These are phyloP conservation scores for Diddensiella santjacobensis DNA, from an alignment of 805 yeast species.

Conservation along the genomic window DNA sequence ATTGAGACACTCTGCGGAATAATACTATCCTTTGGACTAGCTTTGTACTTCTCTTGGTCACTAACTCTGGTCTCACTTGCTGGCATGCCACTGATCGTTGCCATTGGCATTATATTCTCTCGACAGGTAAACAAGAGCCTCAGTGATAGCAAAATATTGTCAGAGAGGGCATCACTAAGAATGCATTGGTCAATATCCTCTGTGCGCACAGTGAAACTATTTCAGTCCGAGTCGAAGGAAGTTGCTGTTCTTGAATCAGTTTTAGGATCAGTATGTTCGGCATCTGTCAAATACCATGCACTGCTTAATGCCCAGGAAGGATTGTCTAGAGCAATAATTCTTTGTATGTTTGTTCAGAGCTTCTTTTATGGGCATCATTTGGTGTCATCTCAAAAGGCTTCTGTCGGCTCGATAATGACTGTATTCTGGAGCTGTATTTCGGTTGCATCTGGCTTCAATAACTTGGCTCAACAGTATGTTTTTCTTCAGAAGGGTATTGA, in stretches of 20 bases:
- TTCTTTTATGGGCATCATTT: slow-evolving; percentile 85
- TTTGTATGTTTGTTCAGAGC: slow-evolving; percentile 82
- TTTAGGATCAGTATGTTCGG: slow-evolving; percentile 38
- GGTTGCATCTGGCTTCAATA: slow-evolving; percentile 59
- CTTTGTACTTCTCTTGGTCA: slow-evolving; percentile 81
- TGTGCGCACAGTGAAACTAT: slow-evolving; percentile 56
- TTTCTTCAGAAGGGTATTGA: slow-evolving; percentile 68
- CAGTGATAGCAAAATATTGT: slow-evolving; percentile 50
- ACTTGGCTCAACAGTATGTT: slow-evolving; percentile 54
- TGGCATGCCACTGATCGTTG: slow-evolving; percentile 62
- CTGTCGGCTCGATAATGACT: slow-evolving; percentile 66
- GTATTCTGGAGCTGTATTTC: slow-evolving; percentile 79
- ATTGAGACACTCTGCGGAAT: slow-evolving; percentile 52
- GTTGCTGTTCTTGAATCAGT: slow-evolving; percentile 37
- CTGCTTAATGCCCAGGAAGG: slow-evolving; percentile 55
- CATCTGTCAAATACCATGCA: slow-evolving; percentile 41
- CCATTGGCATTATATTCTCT: slow-evolving; percentile 49
- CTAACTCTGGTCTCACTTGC: slow-evolving; percentile 75
- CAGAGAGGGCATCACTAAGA: slow-evolving; percentile 54
- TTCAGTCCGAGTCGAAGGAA: slow-evolving; percentile 57
- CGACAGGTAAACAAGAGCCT: slow-evolving; percentile 48
- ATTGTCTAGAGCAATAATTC: slow-evolving; percentile 50
- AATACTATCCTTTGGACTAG: slow-evolving; percentile 52
- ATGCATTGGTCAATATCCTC: slow-evolving; percentile 68
- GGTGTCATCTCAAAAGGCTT: slow-evolving; percentile 48